A percentile compares a stretch with the other conserved stretches of the same genome.
Evolutionary conservation across 2,329 filamentous ascomycete species (phyloP).

Genomic region (Trichoderma simmonsii): DNA sequence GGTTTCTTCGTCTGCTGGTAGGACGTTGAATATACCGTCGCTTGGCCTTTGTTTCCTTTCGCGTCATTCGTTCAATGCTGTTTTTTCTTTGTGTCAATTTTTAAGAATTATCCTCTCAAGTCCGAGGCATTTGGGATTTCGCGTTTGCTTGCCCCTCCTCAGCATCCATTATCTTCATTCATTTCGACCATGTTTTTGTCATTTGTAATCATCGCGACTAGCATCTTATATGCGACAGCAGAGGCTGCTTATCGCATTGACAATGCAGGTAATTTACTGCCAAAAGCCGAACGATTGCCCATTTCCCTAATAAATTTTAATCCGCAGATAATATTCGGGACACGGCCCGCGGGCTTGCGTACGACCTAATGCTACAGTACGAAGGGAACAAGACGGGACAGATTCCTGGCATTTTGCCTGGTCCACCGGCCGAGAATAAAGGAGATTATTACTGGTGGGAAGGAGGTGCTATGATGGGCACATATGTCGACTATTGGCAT

Average conservation of each 20-base stretch:
- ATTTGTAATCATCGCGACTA: not conserved
- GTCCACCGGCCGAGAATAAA: slow-evolving; percentile 44
- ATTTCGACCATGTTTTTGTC: not conserved
- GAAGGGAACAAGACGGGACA: slow-evolving; percentile 49
- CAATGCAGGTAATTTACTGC: not conserved
- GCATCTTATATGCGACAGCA: not conserved
- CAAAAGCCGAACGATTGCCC: rapidly evolving
- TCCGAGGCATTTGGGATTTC: too few relatives aligned
- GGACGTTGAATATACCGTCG: not conserved
- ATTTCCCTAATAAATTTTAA: not conserved
- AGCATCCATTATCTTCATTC: not conserved
- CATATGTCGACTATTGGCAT: slow-evolving; percentile 68
- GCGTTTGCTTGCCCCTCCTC: not conserved
- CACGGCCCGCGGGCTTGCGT: slow-evolving; percentile 46
- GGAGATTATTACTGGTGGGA: slow-evolving; percentile 75
- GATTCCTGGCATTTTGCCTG: slow-evolving; percentile 56
- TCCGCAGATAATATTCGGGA: slow-evolving; percentile 43
- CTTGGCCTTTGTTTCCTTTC: not conserved
- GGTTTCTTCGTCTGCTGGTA: not conserved
- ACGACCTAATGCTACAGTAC: slow-evolving; percentile 51
- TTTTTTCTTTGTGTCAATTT: not conserved
- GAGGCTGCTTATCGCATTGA: not conserved
- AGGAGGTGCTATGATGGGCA: slow-evolving; percentile 65
- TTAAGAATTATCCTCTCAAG: not conserved
- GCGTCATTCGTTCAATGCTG: not conserved